Conservation (phyloP, 1,139 yeast genomes). For the Taphrina deformans region DNA sequence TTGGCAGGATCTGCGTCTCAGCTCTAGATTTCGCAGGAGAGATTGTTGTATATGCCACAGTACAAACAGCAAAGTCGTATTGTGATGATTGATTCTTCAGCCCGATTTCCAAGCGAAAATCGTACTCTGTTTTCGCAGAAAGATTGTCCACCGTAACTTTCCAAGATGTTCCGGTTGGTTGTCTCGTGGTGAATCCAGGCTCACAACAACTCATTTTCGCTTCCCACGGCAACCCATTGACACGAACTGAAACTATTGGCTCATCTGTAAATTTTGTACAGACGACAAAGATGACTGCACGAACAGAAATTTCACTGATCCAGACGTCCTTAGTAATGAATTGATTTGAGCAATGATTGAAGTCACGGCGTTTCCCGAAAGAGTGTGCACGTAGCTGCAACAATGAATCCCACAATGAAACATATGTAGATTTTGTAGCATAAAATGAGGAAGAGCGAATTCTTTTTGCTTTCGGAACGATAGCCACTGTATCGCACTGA, state of each 20-base stretch:
- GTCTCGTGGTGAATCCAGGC: neutral
- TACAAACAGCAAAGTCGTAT: conserved; percentile 16
- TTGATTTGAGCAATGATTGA: neutral
- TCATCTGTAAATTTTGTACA: neutral
- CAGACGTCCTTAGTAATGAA: neutral
- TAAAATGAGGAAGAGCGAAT: neutral
- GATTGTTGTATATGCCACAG: neutral
- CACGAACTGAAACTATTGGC: conserved; percentile 7
- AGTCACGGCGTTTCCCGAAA: conserved; percentile 5
- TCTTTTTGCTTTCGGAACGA: neutral
- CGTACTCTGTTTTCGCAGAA: conserved; percentile 29
- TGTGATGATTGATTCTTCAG: neutral
- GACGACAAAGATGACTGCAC: conserved; percentile 9
- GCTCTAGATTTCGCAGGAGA: neutral
- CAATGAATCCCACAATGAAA: conserved; percentile 19
- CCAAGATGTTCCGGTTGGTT: neutral
- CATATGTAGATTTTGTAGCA: neutral
- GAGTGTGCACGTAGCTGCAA: conserved; percentile 10
- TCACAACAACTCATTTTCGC: neutral
- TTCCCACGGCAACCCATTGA: conserved; percentile 26
- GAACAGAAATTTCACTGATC: conserved; percentile 14
- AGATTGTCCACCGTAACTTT: conserved; percentile 10
- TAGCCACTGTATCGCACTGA: neutral
- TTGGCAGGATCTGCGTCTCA: conserved; percentile 1
- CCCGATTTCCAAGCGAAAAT: neutral